Evolutionary conservation across 495 filamentous ascomycete species (phyloP), one percentile per base, ranked within the genome.

Genomic region (Penicillium odoratum): DNA sequence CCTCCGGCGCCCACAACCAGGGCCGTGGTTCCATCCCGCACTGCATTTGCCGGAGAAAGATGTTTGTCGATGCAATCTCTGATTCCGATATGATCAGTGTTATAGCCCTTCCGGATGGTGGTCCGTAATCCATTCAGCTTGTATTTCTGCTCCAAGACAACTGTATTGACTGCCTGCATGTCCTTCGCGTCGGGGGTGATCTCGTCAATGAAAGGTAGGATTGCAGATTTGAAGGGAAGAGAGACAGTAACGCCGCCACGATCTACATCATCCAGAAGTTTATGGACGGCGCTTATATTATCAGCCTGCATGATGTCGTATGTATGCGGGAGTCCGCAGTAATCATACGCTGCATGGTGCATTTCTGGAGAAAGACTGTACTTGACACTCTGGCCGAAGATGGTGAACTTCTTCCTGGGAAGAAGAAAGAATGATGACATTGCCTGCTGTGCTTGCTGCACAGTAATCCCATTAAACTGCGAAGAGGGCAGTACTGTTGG

Each of bases 41-140:
- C 62, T 0, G 57, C 60, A 25, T 77, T 74, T 0, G 74, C 70
- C 16, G 75, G 68, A 6, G 66, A 61, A 7, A 83, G 69, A 65
- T 88, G 86, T 53, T 81, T 76, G 40, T 83, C 68, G 58, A 89
- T 85, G 28, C 83, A 81, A 58, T 86, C 79, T 16, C 82, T 77
- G 40, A 89, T 80, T 13, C 86, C 87, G 45, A 87, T 80, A 21
- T 83, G 82, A 64, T 90, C 86, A 5, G 86, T 88, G 69, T 90
- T 89, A 47, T 55, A 85, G 76, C 50, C 86, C 80, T 57, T 80
- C 67, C 58, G 80, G 76, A 47, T 68, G 48, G 44, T 74, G 63
- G 6, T 68, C 66, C 15, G 49, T 15, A 43, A 38, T 5, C 78
- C 76, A 21, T 63, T 58, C 1, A 68, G 50, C 11, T 69, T 65